A percentile compares a stretch with the other conserved stretches of the same genome.
phyloP scores from a whole-genome alignment of 805 yeast species.

The Kuraishia piskuri region DNA sequence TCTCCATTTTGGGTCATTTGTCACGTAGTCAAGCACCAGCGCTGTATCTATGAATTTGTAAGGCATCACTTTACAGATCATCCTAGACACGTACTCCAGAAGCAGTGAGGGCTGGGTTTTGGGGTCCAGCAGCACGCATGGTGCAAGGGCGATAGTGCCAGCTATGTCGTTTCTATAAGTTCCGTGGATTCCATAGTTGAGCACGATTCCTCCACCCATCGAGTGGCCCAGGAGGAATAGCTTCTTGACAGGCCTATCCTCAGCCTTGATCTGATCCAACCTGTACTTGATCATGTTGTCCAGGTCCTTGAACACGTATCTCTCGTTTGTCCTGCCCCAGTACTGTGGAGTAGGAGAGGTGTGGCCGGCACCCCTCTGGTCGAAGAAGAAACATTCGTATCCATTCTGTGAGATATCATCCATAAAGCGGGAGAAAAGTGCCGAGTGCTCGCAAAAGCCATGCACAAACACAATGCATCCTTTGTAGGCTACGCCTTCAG shows the following conservation, averaged over 20 bases:
- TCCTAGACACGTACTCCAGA: conserved; percentile 31
- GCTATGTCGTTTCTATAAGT: conserved; percentile 34
- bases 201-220: conserved; percentile 72
- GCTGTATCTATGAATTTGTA: conserved; percentile 45
- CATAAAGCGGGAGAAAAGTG: conserved; percentile 39
- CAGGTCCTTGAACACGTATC: conserved; percentile 47
- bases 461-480: conserved; percentile 59
- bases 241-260: conserved; percentile 21
- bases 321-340: conserved; percentile 51
- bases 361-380: conserved; percentile 70
- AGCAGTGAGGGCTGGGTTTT: conserved; percentile 44
- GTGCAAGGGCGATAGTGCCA: conserved; percentile 47
- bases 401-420: conserved; percentile 46
- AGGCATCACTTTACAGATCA: conserved; percentile 34
- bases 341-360: conserved; percentile 42
- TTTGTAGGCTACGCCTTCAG: conserved; percentile 17
- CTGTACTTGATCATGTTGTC: conserved; percentile 44
- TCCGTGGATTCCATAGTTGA: conserved; percentile 57
- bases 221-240: conserved; percentile 60
- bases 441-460: conserved; percentile 60
- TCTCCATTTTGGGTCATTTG: conserved; percentile 38
- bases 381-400: conserved; percentile 59
- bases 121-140: conserved; percentile 51
- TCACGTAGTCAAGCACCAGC: conserved; percentile 43
- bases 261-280: conserved; percentile 22